Evolutionary conservation across 192 early-diverging fungal genomes (phyloP), one percentile per base, ranked within the genome.

Genomic region (Linnemannia zychae): DNA sequence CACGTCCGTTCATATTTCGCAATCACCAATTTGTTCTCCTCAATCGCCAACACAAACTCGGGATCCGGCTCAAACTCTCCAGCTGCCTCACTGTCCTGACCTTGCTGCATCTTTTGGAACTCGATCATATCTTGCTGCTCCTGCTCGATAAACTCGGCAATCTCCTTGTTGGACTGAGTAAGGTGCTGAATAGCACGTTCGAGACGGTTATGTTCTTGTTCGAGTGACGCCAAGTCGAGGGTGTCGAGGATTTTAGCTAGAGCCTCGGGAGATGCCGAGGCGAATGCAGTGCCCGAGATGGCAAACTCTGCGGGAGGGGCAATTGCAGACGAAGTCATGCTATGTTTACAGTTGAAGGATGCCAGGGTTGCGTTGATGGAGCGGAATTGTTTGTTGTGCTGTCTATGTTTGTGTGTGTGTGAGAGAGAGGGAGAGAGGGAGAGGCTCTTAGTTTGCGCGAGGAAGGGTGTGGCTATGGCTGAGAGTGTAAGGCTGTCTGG

Each of bases 41-140:
- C 77, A 46, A 85, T 85, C 60, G 83, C 83, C 28, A 79, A 28
- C 65, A 85, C 44, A 73, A 85, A 85, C 49, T 85, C 83, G 65
- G 83, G 83, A 40, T 85, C 83, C 18, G 83, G 77, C 7, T 79
- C 71, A 20, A 67, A 38, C 11, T 24, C 71, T 11, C 33, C 57
- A 3, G 4, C 15, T 28, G 36, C 65, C 13, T 31, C 70, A 13
- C n/a, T 12, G 1, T 49, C 40, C 17, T 28, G 3, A 13, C 44
- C 13, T 15, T 79, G 70, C 33, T 60, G 22, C 40, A 9, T 44
- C 22, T 81, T 38, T 11, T 70, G 67, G 13, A 66, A 60, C 15
- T 48, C 79, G 3, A 33, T 4, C 7, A 75, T 44, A 17, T 85
- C 74, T 12, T 78, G 68, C 37, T 79, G 82, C 57, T 85, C 83